Evolutionary conservation across 805 yeast species (phyloP).

Genomic region (Wickerhamomyces bisporus): DNA sequence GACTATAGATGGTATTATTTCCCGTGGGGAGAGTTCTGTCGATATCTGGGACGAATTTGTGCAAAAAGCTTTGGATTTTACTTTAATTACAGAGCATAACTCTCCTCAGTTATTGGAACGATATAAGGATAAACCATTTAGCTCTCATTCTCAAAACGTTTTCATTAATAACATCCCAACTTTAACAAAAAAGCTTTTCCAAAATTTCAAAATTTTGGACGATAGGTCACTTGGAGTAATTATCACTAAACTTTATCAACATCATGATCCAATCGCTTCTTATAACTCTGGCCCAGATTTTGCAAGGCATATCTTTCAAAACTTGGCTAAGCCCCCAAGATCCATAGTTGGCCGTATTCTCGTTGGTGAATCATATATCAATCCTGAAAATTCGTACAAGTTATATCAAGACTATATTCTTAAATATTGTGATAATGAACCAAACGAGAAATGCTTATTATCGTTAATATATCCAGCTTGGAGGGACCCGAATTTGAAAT

Average conservation of each 20-base stretch:
- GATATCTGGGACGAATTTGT: slow-evolving; percentile 6
- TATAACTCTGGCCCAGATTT: slow-evolving; percentile 12
- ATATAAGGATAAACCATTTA: background rate
- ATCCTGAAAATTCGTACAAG: slow-evolving; percentile 26
- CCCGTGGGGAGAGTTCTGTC: background rate
- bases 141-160: slow-evolving; percentile 2
- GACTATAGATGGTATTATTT: slow-evolving; percentile 2
- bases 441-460: slow-evolving; percentile 28
- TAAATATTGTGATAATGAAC: slow-evolving; percentile 18
- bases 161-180: slow-evolving; percentile 3
- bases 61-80: background rate
- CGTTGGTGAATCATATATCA: slow-evolving; percentile 27
- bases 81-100: background rate
- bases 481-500: slow-evolving; percentile 26
- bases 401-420: slow-evolving; percentile 21
- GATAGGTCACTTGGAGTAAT: slow-evolving; percentile 13
- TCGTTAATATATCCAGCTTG: slow-evolving; percentile 48
- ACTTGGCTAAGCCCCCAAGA: slow-evolving; percentile 13
- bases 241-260: slow-evolving; percentile 11
- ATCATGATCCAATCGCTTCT: background rate
- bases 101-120: background rate
- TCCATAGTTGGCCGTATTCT: slow-evolving; percentile 18
- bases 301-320: slow-evolving; percentile 19
- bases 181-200: background rate
- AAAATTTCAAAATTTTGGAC: slow-evolving; percentile 6